phyloP scores from a whole-genome alignment of 2,329 filamentous ascomycete species.

The Fusarium sp. region DNA sequence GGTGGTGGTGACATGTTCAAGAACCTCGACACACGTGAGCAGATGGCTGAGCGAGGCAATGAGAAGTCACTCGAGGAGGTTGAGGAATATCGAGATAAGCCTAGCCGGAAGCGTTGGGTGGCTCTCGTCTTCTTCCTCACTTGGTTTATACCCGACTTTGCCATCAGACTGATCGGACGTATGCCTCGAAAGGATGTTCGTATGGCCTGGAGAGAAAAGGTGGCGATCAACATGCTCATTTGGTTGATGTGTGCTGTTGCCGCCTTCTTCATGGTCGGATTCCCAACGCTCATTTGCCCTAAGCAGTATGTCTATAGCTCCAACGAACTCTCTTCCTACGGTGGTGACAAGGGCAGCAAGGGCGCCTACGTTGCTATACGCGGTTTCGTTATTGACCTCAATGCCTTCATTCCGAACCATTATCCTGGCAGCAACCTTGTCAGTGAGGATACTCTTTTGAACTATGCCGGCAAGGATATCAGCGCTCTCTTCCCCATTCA shows the following conservation, averaged over 20 bases:
- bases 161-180: slow-evolving; percentile 78
- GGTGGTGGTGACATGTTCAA: slow-evolving; percentile 97
- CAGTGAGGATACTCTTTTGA: slow-evolving; percentile 67
- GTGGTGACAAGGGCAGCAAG: slow-evolving; percentile 73
- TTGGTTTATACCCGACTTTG: slow-evolving; percentile 86
- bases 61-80: slow-evolving; percentile 91
- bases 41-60: slow-evolving; percentile 95
- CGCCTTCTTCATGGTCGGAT: slow-evolving; percentile 89
- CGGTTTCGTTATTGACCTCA: slow-evolving; percentile 87
- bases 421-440: slow-evolving; percentile 75
- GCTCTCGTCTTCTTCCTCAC: slow-evolving; percentile 85
- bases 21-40: slow-evolving; percentile 90
- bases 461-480: slow-evolving; percentile 89
- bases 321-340: slow-evolving; percentile 75
- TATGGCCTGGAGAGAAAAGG: slow-evolving; percentile 93
- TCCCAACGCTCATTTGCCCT: slow-evolving; percentile 89
- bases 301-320: slow-evolving; percentile 88
- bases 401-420: slow-evolving; percentile 69
- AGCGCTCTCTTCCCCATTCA: slow-evolving; percentile 91
- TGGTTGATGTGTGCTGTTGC: slow-evolving; percentile 84
- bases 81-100: slow-evolving; percentile 80
- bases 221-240: slow-evolving; percentile 97
- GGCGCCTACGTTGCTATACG: slow-evolving; percentile 82
- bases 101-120: slow-evolving; percentile 90
- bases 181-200: slow-evolving; percentile 95